Evolutionary conservation across 2,329 filamentous ascomycete genomes (phyloP), one percentile per base, ranked within the genome.

Genomic region (Teratosphaeria viscida): DNA sequence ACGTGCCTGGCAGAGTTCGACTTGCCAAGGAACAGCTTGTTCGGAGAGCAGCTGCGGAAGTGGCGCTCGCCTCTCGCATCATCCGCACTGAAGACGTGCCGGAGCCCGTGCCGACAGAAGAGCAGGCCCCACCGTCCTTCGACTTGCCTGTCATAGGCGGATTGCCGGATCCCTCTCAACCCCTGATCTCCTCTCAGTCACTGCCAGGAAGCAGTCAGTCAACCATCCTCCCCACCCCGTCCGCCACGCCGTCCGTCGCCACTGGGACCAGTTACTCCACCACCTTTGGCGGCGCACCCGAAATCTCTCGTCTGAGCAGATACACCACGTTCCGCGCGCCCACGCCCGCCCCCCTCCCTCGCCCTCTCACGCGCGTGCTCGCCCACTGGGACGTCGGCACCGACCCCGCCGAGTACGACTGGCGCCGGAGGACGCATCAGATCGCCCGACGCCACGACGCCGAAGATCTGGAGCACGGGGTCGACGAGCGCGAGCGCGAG

Each of bases 351-450:
- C 58, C 59, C 26, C 63, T 76, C 0, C 67, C 73, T 0, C 68
- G 70, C 14, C 69, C 65, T 16, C 66, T 77, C 5, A 66, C 63
- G 26, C 70, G 71, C 49, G 62, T 78, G 16, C 69, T 79, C 5
- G 64, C 69, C 35, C 77, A 79, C 59, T 79, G 77, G 77, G 62
- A 67, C 8, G 47, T 67, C 1, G 75, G 73, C 27, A 60, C 64
- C 3, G 72, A 78, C 56, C 75, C 75, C 1, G 62, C 57, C 3
- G 62, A 61, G 5, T 79, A 79, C 62, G 71, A 77, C 56, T 79
- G 74, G 74, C 65, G 71, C 26, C 62, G 70, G 1, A 71, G 67
- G 2, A 72, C 72, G 29, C 67, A 66, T 59, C 56, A 59, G 54
- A 54, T 69, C 47, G 55, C 66, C 8, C 63, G 66, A 56, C 34